phyloP scores from a whole-genome alignment of 768 basidiomycete genomes.

The Glaciozyma antarctica region DNA sequence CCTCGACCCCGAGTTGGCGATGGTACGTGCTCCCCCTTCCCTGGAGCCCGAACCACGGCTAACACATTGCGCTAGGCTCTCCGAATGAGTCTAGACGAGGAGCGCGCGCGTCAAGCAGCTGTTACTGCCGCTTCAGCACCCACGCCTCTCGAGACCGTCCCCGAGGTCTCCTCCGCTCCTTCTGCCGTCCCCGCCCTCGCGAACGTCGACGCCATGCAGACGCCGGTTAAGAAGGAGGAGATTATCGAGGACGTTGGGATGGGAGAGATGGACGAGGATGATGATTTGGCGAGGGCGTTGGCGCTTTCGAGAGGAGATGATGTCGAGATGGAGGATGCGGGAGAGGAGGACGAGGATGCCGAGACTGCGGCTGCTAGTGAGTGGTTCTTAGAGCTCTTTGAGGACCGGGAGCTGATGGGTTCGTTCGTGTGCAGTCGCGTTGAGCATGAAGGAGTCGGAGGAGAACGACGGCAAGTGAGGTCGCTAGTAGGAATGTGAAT shows the following conservation, averaged over 20 bases:
- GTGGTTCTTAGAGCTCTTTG: background rate
- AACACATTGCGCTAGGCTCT: conserved; percentile 54
- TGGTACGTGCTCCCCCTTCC: conserved; percentile 51
- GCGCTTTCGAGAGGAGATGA: conserved; percentile 46
- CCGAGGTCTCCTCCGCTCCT: conserved; percentile 35
- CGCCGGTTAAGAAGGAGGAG: conserved; percentile 28
- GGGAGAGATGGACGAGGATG: conserved; percentile 64
- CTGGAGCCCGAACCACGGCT: background rate
- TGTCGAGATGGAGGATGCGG: conserved; percentile 48
- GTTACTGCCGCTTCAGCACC: conserved; percentile 40
- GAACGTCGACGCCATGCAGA: conserved; percentile 1
- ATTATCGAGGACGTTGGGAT: conserved; percentile 23
- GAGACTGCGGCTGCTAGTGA: conserved; percentile 82
- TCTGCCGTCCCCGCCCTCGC: conserved; percentile 27
- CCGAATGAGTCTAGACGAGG: conserved; percentile 94
- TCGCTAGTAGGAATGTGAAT: background rate
- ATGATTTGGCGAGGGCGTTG: conserved; percentile 63
- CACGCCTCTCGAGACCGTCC: conserved; percentile 39
- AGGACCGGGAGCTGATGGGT: background rate
- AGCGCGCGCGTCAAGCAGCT: conserved; percentile 57
- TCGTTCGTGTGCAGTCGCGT: conserved; percentile 17
- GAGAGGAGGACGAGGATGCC: conserved; percentile 56
- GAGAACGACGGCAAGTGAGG: conserved; percentile 41
- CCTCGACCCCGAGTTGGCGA: conserved; percentile 90
- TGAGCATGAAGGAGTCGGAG: conserved; percentile 49